phyloP scores from a whole-genome alignment of 352 stramenopile genomes.

The Globisporangium cederbergense region DNA sequence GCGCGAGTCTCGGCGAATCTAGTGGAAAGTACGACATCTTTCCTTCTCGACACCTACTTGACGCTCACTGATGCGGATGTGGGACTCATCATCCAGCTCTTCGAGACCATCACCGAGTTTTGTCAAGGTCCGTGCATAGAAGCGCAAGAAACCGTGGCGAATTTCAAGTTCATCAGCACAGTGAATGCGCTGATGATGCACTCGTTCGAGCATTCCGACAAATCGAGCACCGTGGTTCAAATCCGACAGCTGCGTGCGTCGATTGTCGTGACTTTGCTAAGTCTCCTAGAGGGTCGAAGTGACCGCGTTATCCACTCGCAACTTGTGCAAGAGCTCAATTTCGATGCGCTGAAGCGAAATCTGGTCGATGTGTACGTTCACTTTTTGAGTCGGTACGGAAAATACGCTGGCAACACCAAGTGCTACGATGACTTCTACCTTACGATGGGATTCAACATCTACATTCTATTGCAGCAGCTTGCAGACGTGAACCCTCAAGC shows the following conservation, averaged over 20 bases:
- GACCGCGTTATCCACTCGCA: conserved; percentile 56
- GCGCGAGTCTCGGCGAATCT: conserved; percentile 37
- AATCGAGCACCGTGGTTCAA: conserved; percentile 7
- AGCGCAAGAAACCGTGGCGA: conserved; percentile 67
- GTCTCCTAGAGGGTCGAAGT: conserved; percentile 57
- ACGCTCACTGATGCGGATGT: conserved; percentile 46
- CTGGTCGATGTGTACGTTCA: conserved; percentile 55
- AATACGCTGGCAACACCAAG: conserved; percentile 50
- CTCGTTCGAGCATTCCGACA: conserved; percentile 34
- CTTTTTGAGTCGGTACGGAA: conserved; percentile 32
- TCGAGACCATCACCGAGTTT: conserved; percentile 76
- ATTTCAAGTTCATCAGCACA: conserved; percentile 74
- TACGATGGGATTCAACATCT: conserved; percentile 77
- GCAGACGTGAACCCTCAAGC: conserved; percentile 40
- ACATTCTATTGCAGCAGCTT: conserved; percentile 67
- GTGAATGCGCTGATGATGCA: conserved; percentile 69
- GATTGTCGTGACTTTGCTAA: conserved; percentile 60
- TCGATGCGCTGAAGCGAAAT: conserved; percentile 62
- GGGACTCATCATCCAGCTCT: conserved; percentile 58
- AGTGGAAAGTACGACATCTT: conserved; percentile 61
- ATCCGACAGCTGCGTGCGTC: conserved; percentile 42
- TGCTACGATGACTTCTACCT: conserved; percentile 70
- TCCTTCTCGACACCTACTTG: conserved; percentile 62
- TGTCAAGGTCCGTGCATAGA: conserved; percentile 74
- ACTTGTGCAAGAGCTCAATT: conserved; percentile 73